Conservation (phyloP, 148 eudicot species). For the Rhododendron molle region DNA sequence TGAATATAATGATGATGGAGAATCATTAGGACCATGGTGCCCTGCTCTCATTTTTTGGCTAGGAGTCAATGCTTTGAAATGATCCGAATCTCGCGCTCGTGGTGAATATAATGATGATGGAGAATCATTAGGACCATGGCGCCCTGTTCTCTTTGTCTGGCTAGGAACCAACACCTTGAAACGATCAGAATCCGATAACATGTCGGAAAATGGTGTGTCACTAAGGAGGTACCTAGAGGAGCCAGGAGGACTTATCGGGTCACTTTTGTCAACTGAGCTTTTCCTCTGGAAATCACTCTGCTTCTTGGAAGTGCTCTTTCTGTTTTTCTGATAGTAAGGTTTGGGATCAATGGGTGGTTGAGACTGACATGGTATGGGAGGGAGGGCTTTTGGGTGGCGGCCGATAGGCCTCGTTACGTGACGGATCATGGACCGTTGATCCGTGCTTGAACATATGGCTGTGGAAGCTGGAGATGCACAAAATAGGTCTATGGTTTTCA, state of each 20-base stretch:
- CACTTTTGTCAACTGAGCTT: conserved; percentile 53
- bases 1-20: not conserved
- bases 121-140: not conserved
- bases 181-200: conserved; percentile 12
- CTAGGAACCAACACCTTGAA: conserved; percentile 9
- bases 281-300: conserved; percentile 28
- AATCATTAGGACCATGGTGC: not conserved
- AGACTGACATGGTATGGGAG: conserved; percentile 50
- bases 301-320: conserved; percentile 24
- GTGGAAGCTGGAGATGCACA: conserved; percentile 91
- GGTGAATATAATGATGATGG: not conserved
- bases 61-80: conserved; percentile 11
- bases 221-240: conserved; percentile 63
- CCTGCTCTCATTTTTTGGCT: not conserved
- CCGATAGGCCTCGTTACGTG: conserved; percentile 27
- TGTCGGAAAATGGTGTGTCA: conserved; percentile 30
- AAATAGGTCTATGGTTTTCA: conserved; percentile 62
- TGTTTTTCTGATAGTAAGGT: conserved; percentile 27
- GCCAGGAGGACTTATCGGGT: conserved; percentile 26
- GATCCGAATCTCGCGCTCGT: conserved; percentile 2
- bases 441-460: conserved; percentile 72
- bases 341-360: conserved; percentile 63
- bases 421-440: conserved; percentile 42
- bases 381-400: conserved; percentile 8
- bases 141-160: not conserved